Base-by-base conservation (phyloP, 129 eudicot genomes). In the Flaveria bidentis region DNA sequence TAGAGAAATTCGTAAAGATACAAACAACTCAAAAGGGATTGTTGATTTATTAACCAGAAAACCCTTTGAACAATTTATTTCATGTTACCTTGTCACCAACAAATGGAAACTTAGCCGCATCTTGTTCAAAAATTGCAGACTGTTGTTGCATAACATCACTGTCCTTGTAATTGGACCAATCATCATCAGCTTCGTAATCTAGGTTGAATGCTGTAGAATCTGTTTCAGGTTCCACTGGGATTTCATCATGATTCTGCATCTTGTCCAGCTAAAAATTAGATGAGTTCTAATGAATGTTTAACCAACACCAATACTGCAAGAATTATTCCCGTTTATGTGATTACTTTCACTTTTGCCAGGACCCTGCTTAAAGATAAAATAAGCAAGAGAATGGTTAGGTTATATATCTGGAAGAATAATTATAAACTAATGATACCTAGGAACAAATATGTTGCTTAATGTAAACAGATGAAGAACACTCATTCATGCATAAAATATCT, bases 81-180 rank as follows among this genome's bases (percentile, higher is more conserved):
- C 26, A 44, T 76, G 80, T 74, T 82, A 75, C 97, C 93, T 93
- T 90, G 82, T 90, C 97, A 79, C 90, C 92, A 65, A 90, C 88
- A 71, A 83, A 87, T 0, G 88, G 96, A 77, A 87, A 78, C 81
- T 87, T 93, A 63, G 82, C 85, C 50, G 96, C 97, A 78, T 90
- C 89, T 60, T 77, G 87, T 47, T 89, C 94, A 47, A 68, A 86
- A 46, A 90, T 90, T 17, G 87, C 89, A 50, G 96, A 85, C 71
- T 90, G 97, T 76, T 93, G 98, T 80, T 74, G 89, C 91, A 88
- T 85, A 78, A 93, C 89, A 60, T 90, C 98, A 81, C 87, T 82
- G 67, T 93, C 98, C 84, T 84, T 87, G 71, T 83, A 77, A 77
- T 82, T 83, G 65, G 74, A 85, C 98, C 97, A 90, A 74, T 88